phyloP scores from a whole-genome alignment of 2,329 filamentous ascomycete genomes.

The Colletotrichum spaethianum region DNA sequence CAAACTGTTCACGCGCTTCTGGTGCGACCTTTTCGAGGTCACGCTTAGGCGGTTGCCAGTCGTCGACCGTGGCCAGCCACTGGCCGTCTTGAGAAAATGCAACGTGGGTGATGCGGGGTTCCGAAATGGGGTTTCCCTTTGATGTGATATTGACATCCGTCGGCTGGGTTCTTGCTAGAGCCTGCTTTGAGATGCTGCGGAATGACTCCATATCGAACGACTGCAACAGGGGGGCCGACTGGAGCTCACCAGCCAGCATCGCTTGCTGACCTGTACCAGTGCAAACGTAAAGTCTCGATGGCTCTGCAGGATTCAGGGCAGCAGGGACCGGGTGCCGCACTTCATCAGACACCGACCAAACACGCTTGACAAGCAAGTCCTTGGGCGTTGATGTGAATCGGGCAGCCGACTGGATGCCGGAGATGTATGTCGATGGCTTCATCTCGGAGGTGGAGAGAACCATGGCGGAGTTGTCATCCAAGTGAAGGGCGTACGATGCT shows the following conservation, averaged over 20 bases:
- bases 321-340: conserved; percentile 69
- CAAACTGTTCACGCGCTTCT: conserved; percentile 58
- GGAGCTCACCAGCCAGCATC: conserved; percentile 63
- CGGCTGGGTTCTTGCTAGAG: conserved; percentile 87
- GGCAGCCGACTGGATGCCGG: conserved; percentile 80
- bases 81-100: conserved; percentile 84
- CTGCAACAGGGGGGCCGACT: conserved; percentile 77
- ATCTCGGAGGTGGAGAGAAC: conserved; percentile 91
- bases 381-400: conserved; percentile 65
- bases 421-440: conserved; percentile 85
- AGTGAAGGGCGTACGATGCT: conserved; percentile 84
- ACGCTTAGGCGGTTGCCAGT: conserved; percentile 82
- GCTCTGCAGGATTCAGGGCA: conserved; percentile 72
- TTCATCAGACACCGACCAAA: conserved; percentile 61
- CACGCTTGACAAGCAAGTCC: conserved; percentile 66
- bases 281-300: conserved; percentile 77
- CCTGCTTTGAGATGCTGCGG: conserved; percentile 86
- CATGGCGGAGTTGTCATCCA: conserved; percentile 94
- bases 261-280: conserved; percentile 74
- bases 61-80: conserved; percentile 93
- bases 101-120: conserved; percentile 84
- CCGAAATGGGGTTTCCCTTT: conserved; percentile 78
- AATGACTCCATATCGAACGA: conserved; percentile 87
- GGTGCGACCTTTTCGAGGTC: conserved; percentile 71
- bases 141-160: conserved; percentile 85